Evolutionary conservation across 2,329 filamentous ascomycete species (phyloP).

Genomic region (Daldinia eschscholtzii): DNA sequence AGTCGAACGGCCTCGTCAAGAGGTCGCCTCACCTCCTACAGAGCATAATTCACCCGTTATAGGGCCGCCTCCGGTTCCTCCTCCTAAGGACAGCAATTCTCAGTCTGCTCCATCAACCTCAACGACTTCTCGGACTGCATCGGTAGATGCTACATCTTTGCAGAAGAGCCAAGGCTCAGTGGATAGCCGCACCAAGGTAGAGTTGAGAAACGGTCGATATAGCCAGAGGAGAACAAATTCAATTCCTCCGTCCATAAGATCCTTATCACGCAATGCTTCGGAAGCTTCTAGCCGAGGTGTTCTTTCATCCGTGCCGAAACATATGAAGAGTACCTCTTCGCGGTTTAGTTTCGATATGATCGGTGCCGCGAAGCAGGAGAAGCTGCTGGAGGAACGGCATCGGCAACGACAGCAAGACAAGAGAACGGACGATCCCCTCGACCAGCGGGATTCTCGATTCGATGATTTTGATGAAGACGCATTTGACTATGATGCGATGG

Average conservation of each 20-base stretch:
- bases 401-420: constrained; percentile 75
- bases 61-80: constrained; percentile 56
- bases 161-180: constrained; percentile 43
- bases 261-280: constrained; percentile 65
- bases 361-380: constrained; percentile 75
- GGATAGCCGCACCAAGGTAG: constrained; percentile 27
- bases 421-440: constrained; percentile 58
- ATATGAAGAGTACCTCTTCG: constrained; percentile 82
- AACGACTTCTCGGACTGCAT: constrained; percentile 52
- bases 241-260: constrained; percentile 54
- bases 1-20: constrained; percentile 42
- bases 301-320: constrained; percentile 67
- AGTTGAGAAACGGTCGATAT: constrained; percentile 30
- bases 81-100: constrained; percentile 55
- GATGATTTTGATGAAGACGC: constrained; percentile 73
- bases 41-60: constrained; percentile 37
- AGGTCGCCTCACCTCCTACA: constrained; percentile 41
- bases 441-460: constrained; percentile 64
- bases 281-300: constrained; percentile 61
- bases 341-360: constrained; percentile 87
- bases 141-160: constrained; percentile 45
- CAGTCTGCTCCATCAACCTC: constrained; percentile 52
- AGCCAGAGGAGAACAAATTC: constrained; percentile 46
- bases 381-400: constrained; percentile 79
- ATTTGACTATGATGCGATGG: constrained; percentile 73